Base-by-base conservation (phyloP, 78 protist genomes). In the Dictyostelium purpureum region DNA sequence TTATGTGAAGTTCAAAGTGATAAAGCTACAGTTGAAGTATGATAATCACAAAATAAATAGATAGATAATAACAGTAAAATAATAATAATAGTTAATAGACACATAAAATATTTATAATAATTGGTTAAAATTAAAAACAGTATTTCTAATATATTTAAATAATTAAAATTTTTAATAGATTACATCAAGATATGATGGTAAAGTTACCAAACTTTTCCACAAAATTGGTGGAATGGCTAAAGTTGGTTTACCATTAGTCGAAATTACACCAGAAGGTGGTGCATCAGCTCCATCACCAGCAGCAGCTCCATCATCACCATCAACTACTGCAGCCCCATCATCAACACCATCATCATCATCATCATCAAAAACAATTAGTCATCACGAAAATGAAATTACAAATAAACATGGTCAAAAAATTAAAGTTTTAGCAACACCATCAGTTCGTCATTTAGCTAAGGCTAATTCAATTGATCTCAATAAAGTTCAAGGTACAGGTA, bases 1-100 rank as follows among this genome's bases (percentile, higher is more conserved):
- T 24, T 98, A 16, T 96, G 98, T 80, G 98, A 97, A 75, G 98
- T 97, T 19, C 98, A 97, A 89, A 45, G 79, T 59, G 99, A 98
- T 94, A 98, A 98, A 91, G 99, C 99, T 9, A 95, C 96, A 2
- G 98, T 95, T 33, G 93, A 91, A 49, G 83, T 87, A 77, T 31
- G 77, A 31, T 38, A 33, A 14, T 2, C 1, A 5, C 79, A 74
- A 2, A 6, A 74, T 24, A 97, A 49, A 14, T 7, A 14, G 7
- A 49, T 14, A 14, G 11, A 11, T 49, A 49, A 49, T 49, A 49
- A 11, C 11, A 49, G 4, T 4, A 5, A 54, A 5, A 12, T 12
- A 5, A 54, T 54, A 14, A 5, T 12, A 12, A 54, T 54, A 49
- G 54, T 14, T 49, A 14, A 11, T 14, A 12, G 5, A 54, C 63